Conservation (phyloP, 164 flowering plant species). For the Houttuynia cordata region DNA sequence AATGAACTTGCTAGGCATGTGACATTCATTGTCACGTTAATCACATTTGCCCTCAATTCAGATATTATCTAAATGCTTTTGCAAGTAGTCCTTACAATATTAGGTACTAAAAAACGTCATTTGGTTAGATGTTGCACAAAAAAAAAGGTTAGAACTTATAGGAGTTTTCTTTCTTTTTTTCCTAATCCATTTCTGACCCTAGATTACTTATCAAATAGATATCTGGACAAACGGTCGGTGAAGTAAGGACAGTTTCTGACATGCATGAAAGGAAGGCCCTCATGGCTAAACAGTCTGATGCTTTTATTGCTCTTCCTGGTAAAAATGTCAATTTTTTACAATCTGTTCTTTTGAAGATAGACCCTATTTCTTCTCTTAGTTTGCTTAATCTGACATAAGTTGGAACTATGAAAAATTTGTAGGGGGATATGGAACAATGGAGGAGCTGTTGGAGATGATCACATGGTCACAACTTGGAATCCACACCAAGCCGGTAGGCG, state of each 20-base stretch:
- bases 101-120: no score
- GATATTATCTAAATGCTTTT: no score
- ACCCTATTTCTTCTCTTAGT: background rate
- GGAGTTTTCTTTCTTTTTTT: background rate
- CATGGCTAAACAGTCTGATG: constrained; percentile 81
- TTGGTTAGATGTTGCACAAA: no score
- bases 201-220: constrained; percentile 11
- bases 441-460: constrained; percentile 82
- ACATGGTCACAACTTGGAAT: constrained; percentile 94
- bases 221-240: constrained; percentile 79
- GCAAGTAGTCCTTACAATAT: no score
- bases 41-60: no score
- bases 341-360: background rate
- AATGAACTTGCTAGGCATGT: background rate
- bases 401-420: constrained; percentile 3
- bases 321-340: constrained; percentile 6
- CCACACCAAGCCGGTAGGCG: constrained; percentile 85
- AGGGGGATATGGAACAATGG: constrained; percentile 99
- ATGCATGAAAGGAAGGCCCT: constrained; percentile 92
- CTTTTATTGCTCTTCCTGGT: constrained; percentile 96
- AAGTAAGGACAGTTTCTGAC: constrained; percentile 60
- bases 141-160: no score
- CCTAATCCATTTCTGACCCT: background rate
- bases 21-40: no score
- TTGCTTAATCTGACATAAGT: background rate